Evolutionary conservation across 768 basidiomycete species (phyloP).

Genomic region (Xerocomus spinulosus): DNA sequence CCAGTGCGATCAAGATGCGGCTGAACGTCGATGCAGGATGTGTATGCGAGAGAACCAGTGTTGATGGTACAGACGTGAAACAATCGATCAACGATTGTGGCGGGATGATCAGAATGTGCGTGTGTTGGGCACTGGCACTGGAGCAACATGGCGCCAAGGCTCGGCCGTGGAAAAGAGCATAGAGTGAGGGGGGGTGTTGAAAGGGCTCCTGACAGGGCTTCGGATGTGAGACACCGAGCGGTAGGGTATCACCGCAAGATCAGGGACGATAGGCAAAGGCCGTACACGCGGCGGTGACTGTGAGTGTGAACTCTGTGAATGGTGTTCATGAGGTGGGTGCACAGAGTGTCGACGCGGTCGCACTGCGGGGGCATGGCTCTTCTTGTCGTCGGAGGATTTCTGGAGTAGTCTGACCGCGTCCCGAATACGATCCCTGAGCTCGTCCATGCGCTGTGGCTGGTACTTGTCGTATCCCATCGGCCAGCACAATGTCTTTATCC

Average conservation of each 20-base stretch:
- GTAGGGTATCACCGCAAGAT: not conserved
- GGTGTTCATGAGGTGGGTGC: constrained; percentile 3
- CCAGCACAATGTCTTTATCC: constrained; percentile 56
- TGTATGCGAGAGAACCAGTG: not conserved
- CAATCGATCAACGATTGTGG: constrained; percentile 10
- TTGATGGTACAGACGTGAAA: not conserved
- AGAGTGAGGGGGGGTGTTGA: constrained; percentile 1
- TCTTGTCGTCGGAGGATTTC: constrained; percentile 12
- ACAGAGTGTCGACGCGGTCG: constrained; percentile 12
- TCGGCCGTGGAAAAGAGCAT: constrained; percentile 17
- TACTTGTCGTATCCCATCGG: constrained; percentile 59
- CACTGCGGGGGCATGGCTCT: constrained; percentile 2
- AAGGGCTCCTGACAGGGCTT: constrained; percentile 8
- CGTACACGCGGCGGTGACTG: not conserved
- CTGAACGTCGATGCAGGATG: constrained; percentile 5
- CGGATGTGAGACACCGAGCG: not conserved
- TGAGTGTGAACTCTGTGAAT: not conserved
- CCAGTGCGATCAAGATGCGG: constrained; percentile 5
- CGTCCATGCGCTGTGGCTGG: constrained; percentile 39
- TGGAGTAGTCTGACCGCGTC: constrained; percentile 43
- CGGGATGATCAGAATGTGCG: constrained; percentile 11
- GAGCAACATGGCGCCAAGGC: constrained; percentile 14
- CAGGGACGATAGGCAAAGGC: constrained; percentile 1
- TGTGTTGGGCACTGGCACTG: not conserved
- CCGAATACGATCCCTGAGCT: constrained; percentile 46